phyloP scores from a whole-genome alignment of 345 rosid species.

The Euphorbia pulcherrima region DNA sequence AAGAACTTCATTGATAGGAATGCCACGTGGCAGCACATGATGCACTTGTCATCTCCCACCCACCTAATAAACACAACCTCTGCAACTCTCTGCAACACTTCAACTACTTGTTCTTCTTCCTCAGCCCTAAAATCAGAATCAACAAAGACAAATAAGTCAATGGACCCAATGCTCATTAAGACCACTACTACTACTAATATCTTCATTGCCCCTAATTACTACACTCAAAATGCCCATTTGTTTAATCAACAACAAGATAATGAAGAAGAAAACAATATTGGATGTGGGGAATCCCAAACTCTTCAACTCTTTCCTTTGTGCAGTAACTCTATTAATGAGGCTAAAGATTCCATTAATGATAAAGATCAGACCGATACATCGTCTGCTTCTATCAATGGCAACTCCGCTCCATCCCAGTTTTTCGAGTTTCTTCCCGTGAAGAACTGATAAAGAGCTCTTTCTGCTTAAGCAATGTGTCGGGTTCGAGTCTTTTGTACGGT shows the following conservation, averaged over 20 bases:
- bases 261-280: constrained; percentile 18
- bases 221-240: constrained; percentile 26
- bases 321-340: constrained; percentile 26
- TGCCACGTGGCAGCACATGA: constrained; percentile 58
- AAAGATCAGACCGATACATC: constrained; percentile 37
- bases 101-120: neutral
- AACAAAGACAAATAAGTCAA: constrained; percentile 10
- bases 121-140: neutral
- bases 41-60: constrained; percentile 43
- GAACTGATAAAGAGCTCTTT: constrained; percentile 27
- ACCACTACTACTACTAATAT: too few species aligned
- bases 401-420: constrained; percentile 40
- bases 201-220: constrained; percentile 31
- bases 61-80: constrained; percentile 39
- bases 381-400: constrained; percentile 25
- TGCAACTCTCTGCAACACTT: neutral
- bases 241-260: neutral
- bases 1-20: constrained; percentile 44
- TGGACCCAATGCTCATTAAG: constrained; percentile 34
- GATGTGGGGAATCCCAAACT: constrained; percentile 48
- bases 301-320: constrained; percentile 68
- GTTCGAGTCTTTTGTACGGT: neutral
- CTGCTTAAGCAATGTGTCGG: neutral
- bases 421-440: constrained; percentile 84
- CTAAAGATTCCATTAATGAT: constrained; percentile 23